Base-by-base conservation (phyloP, 2,329 filamentous ascomycete genomes). In the Colletotrichum sp. region DNA sequence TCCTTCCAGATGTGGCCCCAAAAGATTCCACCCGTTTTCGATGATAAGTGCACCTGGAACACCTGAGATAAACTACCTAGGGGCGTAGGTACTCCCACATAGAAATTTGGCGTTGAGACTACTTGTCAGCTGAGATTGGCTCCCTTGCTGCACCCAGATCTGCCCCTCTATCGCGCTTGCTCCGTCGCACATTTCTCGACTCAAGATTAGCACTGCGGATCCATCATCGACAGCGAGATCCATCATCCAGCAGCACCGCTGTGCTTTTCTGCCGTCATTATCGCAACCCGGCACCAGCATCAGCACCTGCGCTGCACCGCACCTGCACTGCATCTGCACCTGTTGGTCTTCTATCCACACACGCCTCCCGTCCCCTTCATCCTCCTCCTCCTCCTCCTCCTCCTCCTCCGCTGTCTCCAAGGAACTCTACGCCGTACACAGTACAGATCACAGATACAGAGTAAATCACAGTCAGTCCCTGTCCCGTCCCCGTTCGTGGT, bases 91-190 rank as follows among this genome's bases (percentile, higher is more conserved):
- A 36, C 9, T 25, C 7, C 32, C 32, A 34, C 19, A 22, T 32
- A n/a, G n/a, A 0, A 36, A 11, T 3, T 6, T 63, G 3, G 30
- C 59, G 0, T 2, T 13, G n/a, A 22, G n/a, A 0, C n/a, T 52
- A 52, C 44, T 25, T 52, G 12, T 52, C 44, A 52, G 44, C 44
- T 60, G 27, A 30, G 22, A 63, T 34, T 8, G 8, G 27, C 57
- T 61, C 27, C 59, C 59, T 61, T 28, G 27, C 55, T 28, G 22
- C 39, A 39, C 16, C 6, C 25, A 48, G 64, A 66, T 66, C 28
- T 66, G 64, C 61, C 61, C 61, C 61, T 44, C 61, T 16, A 44
- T 27, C 22, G 19, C 25, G 11, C 32, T 52, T 52, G 1, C 44
- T 3, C n/a, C 22, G 44, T 52, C 44, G 44, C 44, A 22, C 44